Evolutionary conservation across 1,139 yeast genomes (phyloP).

Genomic region (Hansenula anomala): DNA sequence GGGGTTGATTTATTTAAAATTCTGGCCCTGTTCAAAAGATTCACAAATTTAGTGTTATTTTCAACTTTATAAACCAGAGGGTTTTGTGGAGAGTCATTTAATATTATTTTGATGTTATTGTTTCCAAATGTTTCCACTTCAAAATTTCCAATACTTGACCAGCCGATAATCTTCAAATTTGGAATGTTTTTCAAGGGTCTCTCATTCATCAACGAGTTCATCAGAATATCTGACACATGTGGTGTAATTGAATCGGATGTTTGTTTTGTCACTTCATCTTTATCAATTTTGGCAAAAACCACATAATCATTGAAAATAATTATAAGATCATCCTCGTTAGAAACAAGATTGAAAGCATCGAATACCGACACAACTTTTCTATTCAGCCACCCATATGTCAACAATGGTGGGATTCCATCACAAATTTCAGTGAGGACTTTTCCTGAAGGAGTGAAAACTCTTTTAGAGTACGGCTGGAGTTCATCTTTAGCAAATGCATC

Average conservation of each 20-base stretch:
- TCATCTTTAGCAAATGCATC: conserved; percentile 74
- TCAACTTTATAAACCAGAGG: conserved; percentile 26
- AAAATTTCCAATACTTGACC: conserved; percentile 61
- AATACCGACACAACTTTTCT: conserved; percentile 82
- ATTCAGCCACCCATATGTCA: conserved; percentile 85
- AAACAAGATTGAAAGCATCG: conserved; percentile 45
- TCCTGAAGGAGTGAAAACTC: conserved; percentile 90
- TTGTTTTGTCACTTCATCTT: conserved; percentile 5
- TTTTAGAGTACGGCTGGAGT: conserved; percentile 43
- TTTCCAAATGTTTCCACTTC: conserved; percentile 41
- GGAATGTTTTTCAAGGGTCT: conserved; percentile 75
- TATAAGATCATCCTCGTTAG: conserved; percentile 47
- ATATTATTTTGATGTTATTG: conserved; percentile 25
- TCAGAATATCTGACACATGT: conserved; percentile 70
- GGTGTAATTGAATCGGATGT: conserved; percentile 40
- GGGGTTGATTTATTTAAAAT: conserved; percentile 77
- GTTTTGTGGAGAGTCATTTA: conserved; percentile 14
- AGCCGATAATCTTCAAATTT: conserved; percentile 57
- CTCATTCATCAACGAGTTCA: conserved; percentile 87
- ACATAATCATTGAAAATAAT: conserved; percentile 78
- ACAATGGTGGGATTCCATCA: conserved; percentile 78
- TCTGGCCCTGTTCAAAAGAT: conserved; percentile 69
- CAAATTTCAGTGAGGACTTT: conserved; percentile 82
- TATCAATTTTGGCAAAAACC: conserved; percentile 51
- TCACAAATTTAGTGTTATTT: conserved; percentile 47